A percentile compares a stretch with the other conserved stretches of the same genome.
Conservation (phyloP, 495 filamentous ascomycete species). For the Penicillium cosmopolitanum region DNA sequence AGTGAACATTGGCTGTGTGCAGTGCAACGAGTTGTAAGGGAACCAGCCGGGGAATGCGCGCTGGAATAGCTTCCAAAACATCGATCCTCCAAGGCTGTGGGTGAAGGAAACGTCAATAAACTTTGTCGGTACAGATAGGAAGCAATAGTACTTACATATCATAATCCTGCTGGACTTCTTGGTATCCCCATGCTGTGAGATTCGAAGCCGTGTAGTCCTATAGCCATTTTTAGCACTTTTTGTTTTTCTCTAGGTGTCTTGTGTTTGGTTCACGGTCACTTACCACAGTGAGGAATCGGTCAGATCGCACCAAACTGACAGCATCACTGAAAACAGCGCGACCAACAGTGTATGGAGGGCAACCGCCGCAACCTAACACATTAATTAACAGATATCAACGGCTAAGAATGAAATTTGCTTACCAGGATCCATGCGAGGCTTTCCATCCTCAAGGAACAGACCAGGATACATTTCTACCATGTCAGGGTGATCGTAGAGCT, state of each 20-base stretch:
- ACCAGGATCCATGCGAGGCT: too few relatives aligned
- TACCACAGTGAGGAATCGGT: conserved; percentile 55
- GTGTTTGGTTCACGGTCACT: conserved; percentile 11
- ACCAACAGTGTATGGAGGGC: conserved; percentile 62
- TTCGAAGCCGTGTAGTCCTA: too few relatives aligned
- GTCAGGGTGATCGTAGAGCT: conserved; percentile 64
- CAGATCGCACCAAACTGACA: conserved; percentile 55
- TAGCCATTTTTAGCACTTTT: too few relatives aligned
- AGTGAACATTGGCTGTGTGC: conserved; percentile 76
- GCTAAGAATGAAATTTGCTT: too few relatives aligned
- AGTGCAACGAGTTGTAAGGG: conserved; percentile 78
- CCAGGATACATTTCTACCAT: conserved; percentile 67
- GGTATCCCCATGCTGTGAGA: too few relatives aligned
- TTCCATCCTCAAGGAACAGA: conserved; percentile 40
- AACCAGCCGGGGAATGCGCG: conserved; percentile 59
- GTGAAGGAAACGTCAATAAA: too few relatives aligned
- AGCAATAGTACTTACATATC: too few relatives aligned
- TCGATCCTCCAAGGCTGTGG: too few relatives aligned
- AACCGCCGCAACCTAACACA: conserved; percentile 40
- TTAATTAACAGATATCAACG: too few relatives aligned
- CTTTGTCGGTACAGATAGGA: too few relatives aligned
- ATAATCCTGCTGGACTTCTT: too few relatives aligned
- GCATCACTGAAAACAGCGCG: conserved; percentile 57
- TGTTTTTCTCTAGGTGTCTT: not conserved
- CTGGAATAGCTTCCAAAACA: too few relatives aligned